A percentile compares a stretch with the other conserved stretches of the same genome.
Conservation (phyloP, 345 rosid species). For the Ricinus communis region DNA sequence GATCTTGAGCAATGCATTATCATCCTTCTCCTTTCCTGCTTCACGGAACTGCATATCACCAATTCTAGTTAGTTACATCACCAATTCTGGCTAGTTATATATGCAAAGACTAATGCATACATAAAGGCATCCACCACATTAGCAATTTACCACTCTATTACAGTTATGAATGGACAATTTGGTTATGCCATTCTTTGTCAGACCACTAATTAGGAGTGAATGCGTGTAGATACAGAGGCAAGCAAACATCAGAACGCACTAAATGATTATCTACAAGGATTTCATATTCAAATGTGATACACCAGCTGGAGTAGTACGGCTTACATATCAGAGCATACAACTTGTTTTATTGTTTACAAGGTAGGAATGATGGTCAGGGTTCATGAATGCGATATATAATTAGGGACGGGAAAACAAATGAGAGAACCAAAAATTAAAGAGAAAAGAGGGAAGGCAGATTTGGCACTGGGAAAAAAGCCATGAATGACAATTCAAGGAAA, state of each 20-base stretch:
- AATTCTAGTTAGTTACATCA: conserved; percentile 14
- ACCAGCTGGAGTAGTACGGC: background rate
- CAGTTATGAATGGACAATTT: background rate
- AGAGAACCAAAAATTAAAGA: too few species aligned
- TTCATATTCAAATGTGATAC: background rate
- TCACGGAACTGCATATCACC: conserved; percentile 63
- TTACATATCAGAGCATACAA: background rate
- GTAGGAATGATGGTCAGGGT: background rate
- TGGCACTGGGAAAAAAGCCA: too few species aligned
- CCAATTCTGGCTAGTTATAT: background rate
- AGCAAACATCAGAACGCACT: background rate
- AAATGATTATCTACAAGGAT: background rate
- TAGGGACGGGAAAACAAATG: too few species aligned
- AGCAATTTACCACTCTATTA: background rate
- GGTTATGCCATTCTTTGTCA: background rate
- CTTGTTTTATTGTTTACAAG: background rate
- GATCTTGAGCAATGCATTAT: conserved; percentile 59
- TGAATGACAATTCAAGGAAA: too few species aligned
- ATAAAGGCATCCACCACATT: background rate
- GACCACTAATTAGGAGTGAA: background rate
- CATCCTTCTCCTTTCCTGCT: conserved; percentile 63
- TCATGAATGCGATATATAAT: too few species aligned
- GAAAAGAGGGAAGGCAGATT: too few species aligned
- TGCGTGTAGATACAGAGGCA: background rate
- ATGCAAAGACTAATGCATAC: background rate